These are phyloP conservation scores for Isochrysis galbana DNA, from an alignment of 78 protist species.

Conservation along the genomic window DNA sequence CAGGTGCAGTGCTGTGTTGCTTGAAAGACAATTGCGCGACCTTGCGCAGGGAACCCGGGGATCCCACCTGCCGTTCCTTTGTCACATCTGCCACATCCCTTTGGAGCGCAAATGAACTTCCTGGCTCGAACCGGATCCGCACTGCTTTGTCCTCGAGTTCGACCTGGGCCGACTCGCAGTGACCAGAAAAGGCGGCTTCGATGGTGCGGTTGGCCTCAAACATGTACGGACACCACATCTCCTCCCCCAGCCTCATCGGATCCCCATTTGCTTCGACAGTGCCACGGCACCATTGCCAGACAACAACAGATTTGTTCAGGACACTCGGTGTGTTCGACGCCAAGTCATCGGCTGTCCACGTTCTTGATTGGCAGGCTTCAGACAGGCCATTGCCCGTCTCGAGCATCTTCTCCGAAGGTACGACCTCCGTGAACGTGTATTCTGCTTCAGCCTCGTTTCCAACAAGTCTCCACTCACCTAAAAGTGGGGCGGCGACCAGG, in stretches of 20 bases:
- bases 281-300: constrained; percentile 14
- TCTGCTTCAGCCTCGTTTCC: neutral
- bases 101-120: too few relatives aligned
- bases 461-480: neutral
- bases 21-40: too few relatives aligned
- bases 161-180: too few relatives aligned
- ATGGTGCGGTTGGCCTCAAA: neutral
- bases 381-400: neutral
- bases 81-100: too few relatives aligned
- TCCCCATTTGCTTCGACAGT: neutral
- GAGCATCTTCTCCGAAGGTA: neutral
- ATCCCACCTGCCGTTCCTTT: too few relatives aligned
- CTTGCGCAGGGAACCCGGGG: too few relatives aligned
- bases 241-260: neutral
- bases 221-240: neutral
- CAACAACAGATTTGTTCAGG: neutral
- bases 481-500: too few relatives aligned
- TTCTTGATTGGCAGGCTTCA: neutral
- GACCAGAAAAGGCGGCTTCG: neutral
- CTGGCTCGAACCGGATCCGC: too few relatives aligned
- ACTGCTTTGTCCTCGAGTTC: too few relatives aligned
- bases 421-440: neutral
- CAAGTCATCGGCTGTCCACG: neutral
- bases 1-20: too few relatives aligned
- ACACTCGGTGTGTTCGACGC: neutral